phyloP scores from a whole-genome alignment of 192 early-diverging fungal species.

The Gryganskiella cystojenkinii region DNA sequence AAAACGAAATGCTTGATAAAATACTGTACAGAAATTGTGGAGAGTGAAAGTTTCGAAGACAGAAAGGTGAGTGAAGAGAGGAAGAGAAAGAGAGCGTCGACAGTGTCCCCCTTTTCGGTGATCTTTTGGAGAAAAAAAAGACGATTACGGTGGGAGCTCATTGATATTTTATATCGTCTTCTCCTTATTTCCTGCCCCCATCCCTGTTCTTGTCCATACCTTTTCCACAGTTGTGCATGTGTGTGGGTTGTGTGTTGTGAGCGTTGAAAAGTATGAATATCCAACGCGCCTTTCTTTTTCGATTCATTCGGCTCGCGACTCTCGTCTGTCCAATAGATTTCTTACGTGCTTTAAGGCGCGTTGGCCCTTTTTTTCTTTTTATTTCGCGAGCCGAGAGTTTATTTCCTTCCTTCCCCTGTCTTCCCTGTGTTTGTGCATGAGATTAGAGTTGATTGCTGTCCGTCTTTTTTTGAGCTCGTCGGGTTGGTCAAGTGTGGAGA shows the following conservation, averaged over 20 bases:
- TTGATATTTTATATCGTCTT: too few relatives aligned
- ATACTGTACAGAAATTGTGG: background rate
- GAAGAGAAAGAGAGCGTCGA: background rate
- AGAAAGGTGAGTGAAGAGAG: background rate
- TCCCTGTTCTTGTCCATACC: background rate
- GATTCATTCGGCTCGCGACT: conserved; percentile 11
- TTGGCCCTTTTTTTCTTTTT: too few relatives aligned
- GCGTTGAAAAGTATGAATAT: background rate
- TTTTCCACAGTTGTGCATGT: background rate
- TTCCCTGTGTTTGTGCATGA: too few relatives aligned
- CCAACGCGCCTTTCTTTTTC: background rate
- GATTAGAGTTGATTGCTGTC: too few relatives aligned
- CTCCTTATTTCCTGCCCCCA: background rate
- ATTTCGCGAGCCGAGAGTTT: too few relatives aligned
- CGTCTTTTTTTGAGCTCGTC: too few relatives aligned
- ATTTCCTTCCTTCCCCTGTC: too few relatives aligned
- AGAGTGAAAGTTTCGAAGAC: background rate
- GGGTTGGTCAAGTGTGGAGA: too few relatives aligned
- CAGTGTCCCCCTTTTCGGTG: too few relatives aligned
- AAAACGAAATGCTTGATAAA: background rate
- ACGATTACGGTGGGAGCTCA: background rate
- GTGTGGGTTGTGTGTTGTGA: too few relatives aligned
- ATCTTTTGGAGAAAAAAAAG: background rate
- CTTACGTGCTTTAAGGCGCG: too few relatives aligned
- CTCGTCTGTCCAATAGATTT: too few relatives aligned